phyloP scores from a whole-genome alignment of 306 rosid genomes.

The Quercus wislizeni region DNA sequence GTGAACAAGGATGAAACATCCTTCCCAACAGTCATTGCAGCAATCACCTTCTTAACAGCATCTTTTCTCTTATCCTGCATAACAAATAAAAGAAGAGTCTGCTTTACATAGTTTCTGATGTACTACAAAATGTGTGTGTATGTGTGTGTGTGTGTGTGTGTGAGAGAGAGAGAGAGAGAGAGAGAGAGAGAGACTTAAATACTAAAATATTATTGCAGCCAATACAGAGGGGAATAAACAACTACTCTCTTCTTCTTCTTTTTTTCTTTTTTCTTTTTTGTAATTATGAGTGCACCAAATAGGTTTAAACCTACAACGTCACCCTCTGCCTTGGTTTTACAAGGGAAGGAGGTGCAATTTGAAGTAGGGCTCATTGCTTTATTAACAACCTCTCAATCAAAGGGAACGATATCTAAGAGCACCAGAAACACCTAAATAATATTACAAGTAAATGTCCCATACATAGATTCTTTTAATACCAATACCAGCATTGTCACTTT shows the following conservation, averaged over 20 bases:
- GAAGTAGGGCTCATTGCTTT: background rate
- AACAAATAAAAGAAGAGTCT: constrained; percentile 10
- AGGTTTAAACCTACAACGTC: no score
- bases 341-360: no score
- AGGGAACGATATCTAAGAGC: background rate
- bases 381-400: background rate
- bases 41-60: constrained; percentile 98
- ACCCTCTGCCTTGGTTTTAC: no score
- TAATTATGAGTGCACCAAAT: no score
- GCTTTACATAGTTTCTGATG: constrained; percentile 13
- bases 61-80: constrained; percentile 95
- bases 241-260: no score
- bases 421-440: background rate
- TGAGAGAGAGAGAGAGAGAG: no score
- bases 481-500: background rate
- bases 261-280: no score
- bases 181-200: no score
- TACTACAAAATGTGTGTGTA: background rate
- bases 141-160: no score
- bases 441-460: background rate
- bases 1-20: constrained; percentile 96
- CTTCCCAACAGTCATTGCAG: constrained; percentile 99
- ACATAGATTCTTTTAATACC: background rate
- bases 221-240: background rate
- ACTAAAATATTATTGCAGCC: background rate